A percentile compares a stretch with the other conserved stretches of the same genome.
Evolutionary conservation across 164 flowering plant genomes (phyloP).

Genomic region (Berberis thunbergii): DNA sequence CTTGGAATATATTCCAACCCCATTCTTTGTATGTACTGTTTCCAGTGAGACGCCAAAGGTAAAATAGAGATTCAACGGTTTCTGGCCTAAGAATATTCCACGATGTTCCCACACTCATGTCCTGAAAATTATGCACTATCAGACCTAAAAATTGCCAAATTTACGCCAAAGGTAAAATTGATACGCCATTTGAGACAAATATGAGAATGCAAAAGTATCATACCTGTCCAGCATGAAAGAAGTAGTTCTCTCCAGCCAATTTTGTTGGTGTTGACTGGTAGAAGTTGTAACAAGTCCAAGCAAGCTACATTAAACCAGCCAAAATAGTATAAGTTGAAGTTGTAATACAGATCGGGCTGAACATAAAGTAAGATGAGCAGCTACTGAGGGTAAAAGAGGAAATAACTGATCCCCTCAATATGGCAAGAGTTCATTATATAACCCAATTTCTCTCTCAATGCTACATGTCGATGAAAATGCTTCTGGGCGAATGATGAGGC

Average conservation of each 20-base stretch:
- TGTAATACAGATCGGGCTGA: background rate
- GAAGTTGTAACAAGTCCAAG: slow-evolving; percentile 97
- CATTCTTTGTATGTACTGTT: slow-evolving; percentile 95
- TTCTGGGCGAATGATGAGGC: no score
- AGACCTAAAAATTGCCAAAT: background rate
- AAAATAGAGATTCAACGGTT: slow-evolving; percentile 94
- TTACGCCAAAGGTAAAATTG: background rate
- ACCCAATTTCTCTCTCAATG: no score
- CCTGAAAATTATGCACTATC: slow-evolving; percentile 32
- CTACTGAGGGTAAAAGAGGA: no score
- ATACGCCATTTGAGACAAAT: background rate
- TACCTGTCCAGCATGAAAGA: slow-evolving; percentile 73
- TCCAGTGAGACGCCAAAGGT: slow-evolving; percentile 94
- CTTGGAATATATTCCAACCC: slow-evolving; percentile 99
- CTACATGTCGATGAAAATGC: no score
- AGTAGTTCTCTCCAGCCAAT: slow-evolving; percentile 95
- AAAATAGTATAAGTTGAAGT: background rate
- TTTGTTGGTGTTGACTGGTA: slow-evolving; percentile 96
- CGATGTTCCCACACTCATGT: slow-evolving; percentile 93
- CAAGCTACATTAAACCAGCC: slow-evolving; percentile 48
- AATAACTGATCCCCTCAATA: no score
- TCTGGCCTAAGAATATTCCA: slow-evolving; percentile 99
- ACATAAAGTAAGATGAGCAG: background rate
- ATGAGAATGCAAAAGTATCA: slow-evolving; percentile 7
- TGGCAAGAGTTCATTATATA: no score